A percentile compares a stretch with the other conserved stretches of the same genome.
These are phyloP conservation scores for Ormosia emarginata DNA, from an alignment of 306 rosid genomes.

Conservation along the genomic window DNA sequence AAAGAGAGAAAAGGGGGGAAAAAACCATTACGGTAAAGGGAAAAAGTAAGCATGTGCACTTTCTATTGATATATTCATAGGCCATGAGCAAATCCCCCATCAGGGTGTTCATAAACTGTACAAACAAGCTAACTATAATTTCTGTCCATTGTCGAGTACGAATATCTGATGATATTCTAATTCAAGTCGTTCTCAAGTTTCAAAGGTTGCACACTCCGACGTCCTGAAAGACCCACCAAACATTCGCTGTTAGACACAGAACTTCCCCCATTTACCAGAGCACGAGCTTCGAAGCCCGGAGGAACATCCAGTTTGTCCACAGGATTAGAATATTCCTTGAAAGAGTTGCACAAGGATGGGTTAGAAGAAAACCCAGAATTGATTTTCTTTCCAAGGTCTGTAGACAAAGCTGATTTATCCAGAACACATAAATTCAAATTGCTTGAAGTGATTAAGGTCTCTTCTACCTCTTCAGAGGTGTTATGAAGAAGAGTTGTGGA, in stretches of 20 bases:
- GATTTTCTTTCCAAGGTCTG: neutral
- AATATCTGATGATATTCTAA: neutral
- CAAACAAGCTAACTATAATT: neutral
- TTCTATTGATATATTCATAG: neutral
- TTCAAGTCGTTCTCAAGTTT: neutral
- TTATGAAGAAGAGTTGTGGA: neutral
- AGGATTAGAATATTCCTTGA: neutral
- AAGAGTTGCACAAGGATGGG: neutral
- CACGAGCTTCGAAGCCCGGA: constrained; percentile 21
- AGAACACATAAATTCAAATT: neutral
- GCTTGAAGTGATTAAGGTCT: neutral
- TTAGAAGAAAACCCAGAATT: neutral
- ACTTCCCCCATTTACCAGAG: neutral
- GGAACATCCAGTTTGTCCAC: constrained; percentile 12
- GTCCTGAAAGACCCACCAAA: neutral
- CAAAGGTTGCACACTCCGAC: neutral
- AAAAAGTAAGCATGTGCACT: neutral
- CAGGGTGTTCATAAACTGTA: neutral
- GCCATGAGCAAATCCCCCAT: neutral
- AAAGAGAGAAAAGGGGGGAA: too few species aligned
- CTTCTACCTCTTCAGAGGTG: neutral
- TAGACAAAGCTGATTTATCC: neutral
- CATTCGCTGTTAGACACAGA: neutral
- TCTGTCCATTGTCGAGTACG: neutral
- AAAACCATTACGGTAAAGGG: too few species aligned